phyloP scores from a whole-genome alignment of 1,139 yeast genomes.

The Fermentozyma sake region DNA sequence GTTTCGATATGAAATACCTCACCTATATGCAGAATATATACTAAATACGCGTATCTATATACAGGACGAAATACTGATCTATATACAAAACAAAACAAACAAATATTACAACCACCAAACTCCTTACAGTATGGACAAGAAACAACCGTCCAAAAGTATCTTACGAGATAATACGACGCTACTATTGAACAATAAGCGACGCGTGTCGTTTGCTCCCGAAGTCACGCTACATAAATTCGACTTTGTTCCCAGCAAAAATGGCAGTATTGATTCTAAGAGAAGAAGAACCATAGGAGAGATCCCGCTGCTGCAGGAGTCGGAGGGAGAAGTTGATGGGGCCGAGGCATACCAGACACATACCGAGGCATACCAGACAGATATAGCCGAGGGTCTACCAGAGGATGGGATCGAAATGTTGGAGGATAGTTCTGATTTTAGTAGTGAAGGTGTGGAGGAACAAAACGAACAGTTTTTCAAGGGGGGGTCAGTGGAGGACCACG shows the following conservation, averaged over 20 bases:
- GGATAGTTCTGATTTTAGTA: conserved; percentile 13
- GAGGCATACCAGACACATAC: no score
- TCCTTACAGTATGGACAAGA: conserved; percentile 4
- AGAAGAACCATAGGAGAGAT: conserved; percentile 12
- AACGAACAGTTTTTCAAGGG: no score
- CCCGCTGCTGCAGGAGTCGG: conserved; percentile 5
- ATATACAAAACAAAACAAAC: conserved; percentile 1
- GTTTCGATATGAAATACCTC: no score
- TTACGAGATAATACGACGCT: conserved; percentile 25
- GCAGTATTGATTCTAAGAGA: conserved; percentile 10
- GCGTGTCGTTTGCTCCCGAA: conserved; percentile 76
- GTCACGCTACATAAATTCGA: conserved; percentile 68
- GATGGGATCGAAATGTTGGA: conserved; percentile 9
- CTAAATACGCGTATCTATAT: no score
- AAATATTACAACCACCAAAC: background rate
- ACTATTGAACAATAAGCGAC: conserved; percentile 26
- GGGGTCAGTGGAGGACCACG: no score
- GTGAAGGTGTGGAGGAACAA: no score
- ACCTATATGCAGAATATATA: no score
- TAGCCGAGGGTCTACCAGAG: conserved; percentile 3
- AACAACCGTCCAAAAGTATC: conserved; percentile 21
- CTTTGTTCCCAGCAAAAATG: conserved; percentile 28
- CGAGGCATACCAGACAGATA: background rate
- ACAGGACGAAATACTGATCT: no score
- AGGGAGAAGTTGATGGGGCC: conserved; percentile 2